phyloP scores from a whole-genome alignment of 2,329 filamentous ascomycete genomes.

The Thielaviopsis musarum region DNA sequence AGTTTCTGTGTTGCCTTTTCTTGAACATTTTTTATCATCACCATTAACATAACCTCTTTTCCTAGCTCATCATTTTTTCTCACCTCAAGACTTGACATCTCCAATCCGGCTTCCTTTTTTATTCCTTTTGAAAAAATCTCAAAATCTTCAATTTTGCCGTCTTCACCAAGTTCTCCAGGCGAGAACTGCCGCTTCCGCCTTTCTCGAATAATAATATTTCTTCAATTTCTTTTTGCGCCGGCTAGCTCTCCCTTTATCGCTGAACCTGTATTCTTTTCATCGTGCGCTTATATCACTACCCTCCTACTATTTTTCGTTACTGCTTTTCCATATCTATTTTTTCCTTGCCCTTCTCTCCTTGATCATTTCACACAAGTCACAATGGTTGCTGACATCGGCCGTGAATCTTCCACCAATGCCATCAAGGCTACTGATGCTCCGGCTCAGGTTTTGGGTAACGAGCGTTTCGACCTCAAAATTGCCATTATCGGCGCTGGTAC shows the following conservation, averaged over 20 bases:
- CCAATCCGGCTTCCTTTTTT: not conserved
- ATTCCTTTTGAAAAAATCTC: too few relatives aligned
- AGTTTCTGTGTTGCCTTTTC: not conserved
- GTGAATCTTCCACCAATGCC: constrained; percentile 6
- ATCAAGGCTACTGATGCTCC: constrained; percentile 3
- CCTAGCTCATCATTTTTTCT: not conserved
- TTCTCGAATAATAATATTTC: not conserved
- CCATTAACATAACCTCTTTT: not conserved
- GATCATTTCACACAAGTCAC: not conserved
- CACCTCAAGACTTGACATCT: not conserved
- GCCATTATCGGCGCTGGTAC: constrained; percentile 36
- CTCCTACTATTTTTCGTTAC: not conserved
- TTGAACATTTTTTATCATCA: not conserved
- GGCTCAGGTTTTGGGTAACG: not conserved
- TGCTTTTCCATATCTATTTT: not conserved
- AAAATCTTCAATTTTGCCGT: too few relatives aligned
- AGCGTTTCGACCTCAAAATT: constrained; percentile 22
- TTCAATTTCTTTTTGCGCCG: not conserved
- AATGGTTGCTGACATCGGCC: constrained; percentile 10
- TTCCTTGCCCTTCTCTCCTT: not conserved
- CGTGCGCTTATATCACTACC: not conserved
- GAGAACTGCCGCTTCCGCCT: not conserved
- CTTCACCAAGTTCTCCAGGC: not conserved
- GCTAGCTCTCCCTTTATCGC: too few relatives aligned
- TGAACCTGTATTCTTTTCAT: too few relatives aligned